phyloP scores from a whole-genome alignment of 306 rosid genomes.

The Rosa lucieae region DNA sequence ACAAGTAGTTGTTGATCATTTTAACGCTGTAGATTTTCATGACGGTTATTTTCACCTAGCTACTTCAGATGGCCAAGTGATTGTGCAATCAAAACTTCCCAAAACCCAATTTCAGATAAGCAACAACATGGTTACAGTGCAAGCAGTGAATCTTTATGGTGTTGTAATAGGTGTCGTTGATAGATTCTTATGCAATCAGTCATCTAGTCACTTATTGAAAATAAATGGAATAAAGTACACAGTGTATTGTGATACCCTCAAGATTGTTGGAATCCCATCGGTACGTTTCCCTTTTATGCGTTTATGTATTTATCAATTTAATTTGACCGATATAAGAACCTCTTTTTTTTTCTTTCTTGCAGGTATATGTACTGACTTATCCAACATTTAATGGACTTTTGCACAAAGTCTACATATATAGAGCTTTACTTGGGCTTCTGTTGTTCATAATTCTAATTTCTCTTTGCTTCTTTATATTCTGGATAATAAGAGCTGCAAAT shows the following conservation, averaged over 20 bases:
- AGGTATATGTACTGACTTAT: constrained; percentile 56
- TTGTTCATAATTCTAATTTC: constrained; percentile 33
- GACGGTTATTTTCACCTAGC: constrained; percentile 29
- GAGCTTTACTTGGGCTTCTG: constrained; percentile 33
- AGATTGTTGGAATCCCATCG: constrained; percentile 23
- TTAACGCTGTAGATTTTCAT: constrained; percentile 17
- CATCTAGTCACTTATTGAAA: neutral
- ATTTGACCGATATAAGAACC: neutral
- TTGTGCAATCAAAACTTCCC: constrained; percentile 19
- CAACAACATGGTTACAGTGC: neutral
- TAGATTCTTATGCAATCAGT: constrained; percentile 13
- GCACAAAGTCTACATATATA: constrained; percentile 9
- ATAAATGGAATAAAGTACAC: neutral
- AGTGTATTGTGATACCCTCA: constrained; percentile 18
- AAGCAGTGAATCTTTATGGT: neutral
- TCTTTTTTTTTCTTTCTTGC: constrained; percentile 18
- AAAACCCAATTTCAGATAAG: neutral
- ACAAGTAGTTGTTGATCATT: neutral
- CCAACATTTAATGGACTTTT: constrained; percentile 31
- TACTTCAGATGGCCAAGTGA: constrained; percentile 15
- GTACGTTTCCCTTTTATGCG: constrained; percentile 7
- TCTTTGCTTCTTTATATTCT: constrained; percentile 29
- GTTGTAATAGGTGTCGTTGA: neutral
- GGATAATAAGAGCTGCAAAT: constrained; percentile 29
- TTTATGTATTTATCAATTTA: neutral